These are phyloP conservation scores for Trichoderma gamsii DNA, from an alignment of 495 filamentous ascomycete genomes.

Conservation along the genomic window DNA sequence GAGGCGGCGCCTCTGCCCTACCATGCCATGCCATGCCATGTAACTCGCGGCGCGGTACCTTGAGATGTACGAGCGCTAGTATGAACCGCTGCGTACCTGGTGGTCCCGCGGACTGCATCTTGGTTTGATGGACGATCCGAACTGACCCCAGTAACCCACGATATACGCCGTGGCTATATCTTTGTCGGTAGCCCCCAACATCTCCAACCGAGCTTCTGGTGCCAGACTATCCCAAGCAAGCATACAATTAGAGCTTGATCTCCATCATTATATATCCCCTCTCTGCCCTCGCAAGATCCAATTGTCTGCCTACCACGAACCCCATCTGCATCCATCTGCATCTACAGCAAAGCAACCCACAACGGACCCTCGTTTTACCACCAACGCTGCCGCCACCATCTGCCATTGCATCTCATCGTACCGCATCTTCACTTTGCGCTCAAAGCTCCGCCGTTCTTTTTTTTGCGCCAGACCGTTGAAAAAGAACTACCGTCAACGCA, in stretches of 20 bases:
- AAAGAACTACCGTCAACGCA: neutral
- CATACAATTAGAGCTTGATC: neutral
- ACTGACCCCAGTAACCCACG: constrained; percentile 5
- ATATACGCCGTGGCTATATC: constrained; percentile 8
- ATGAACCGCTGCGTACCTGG: neutral
- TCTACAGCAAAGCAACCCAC: neutral
- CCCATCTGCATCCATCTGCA: neutral
- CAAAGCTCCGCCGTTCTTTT: neutral
- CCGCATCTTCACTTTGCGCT: neutral
- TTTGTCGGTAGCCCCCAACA: constrained; percentile 8
- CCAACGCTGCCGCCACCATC: neutral
- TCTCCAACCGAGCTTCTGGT: constrained; percentile 7
- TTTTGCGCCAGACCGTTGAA: neutral
- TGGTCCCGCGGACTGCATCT: constrained; percentile 3
- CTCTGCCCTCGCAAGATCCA: neutral
- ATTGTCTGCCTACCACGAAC: neutral
- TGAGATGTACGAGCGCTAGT: neutral
- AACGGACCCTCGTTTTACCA: constrained; percentile 2
- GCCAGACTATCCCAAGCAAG: neutral
- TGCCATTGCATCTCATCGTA: neutral
- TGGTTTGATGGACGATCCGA: constrained; percentile 7
- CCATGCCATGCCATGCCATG: neutral
- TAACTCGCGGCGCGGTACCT: neutral
- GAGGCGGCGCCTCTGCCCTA: constrained; percentile 4
- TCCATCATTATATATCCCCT: neutral